Evolutionary conservation across 306 rosid genomes (phyloP).

Genomic region (Rosa persica): DNA sequence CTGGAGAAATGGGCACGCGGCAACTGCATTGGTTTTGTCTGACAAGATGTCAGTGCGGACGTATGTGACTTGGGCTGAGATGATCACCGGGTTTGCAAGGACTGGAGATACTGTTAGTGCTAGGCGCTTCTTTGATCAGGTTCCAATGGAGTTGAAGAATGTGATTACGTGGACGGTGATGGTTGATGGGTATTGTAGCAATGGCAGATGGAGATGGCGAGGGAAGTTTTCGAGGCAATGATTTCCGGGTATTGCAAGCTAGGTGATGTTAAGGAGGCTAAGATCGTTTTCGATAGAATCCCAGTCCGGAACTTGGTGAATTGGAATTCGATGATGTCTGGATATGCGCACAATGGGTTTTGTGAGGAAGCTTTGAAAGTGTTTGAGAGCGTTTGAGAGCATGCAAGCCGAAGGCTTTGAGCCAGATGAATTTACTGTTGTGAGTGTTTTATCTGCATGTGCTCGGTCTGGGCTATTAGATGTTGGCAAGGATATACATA

Average conservation of each 20-base stretch:
- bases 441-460: constrained; percentile 66
- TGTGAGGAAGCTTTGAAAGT: constrained; percentile 51
- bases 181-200: constrained; percentile 66
- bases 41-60: constrained; percentile 47
- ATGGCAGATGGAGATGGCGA: constrained; percentile 64
- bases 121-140: constrained; percentile 50
- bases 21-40: constrained; percentile 44
- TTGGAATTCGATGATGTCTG: constrained; percentile 77
- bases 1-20: constrained; percentile 43
- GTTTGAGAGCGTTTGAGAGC: constrained; percentile 42
- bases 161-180: constrained; percentile 72
- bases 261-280: constrained; percentile 50
- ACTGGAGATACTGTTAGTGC: constrained; percentile 47
- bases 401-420: constrained; percentile 54
- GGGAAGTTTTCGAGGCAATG: constrained; percentile 59
- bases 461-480: constrained; percentile 56
- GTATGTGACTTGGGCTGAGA: constrained; percentile 62
- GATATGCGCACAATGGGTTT: constrained; percentile 65
- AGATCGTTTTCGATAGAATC: constrained; percentile 36
- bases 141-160: constrained; percentile 50
- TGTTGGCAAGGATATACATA: constrained; percentile 53
- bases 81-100: constrained; percentile 66
- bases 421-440: constrained; percentile 55
- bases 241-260: constrained; percentile 66
- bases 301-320: constrained; percentile 57